Evolutionary conservation across 176 grass and related monocot species (phyloP), one percentile per base, ranked within the genome.

Genomic region (sorghum (Sorghum bicolor)): DNA sequence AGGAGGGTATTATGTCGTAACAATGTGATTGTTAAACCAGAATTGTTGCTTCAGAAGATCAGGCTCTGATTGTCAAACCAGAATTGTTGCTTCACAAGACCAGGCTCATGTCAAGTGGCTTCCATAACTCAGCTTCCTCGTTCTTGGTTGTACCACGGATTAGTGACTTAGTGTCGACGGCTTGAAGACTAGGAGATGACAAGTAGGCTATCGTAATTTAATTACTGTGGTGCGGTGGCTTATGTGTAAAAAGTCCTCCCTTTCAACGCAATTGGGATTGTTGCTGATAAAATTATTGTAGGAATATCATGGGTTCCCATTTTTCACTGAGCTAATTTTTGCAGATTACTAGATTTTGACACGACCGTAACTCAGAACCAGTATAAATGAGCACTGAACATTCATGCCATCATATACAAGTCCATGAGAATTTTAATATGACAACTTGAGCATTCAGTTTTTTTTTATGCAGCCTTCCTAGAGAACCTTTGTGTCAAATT

Each of bases 181-280:
- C 48, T 69, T 78, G 47, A 67, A 68, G 38, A 74, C 39, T 75
- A 75, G 68, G 48, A 79, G 48, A 79, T 80, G 38, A 41, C 47
- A 80, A 78, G 71, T 66, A 81, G 78, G 39, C 12, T 82, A 16
- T 34, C 60, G 12, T 86, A 86, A 83, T 61, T 86, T 74, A 73
- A 25, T 83, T 74, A 58, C 26, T 47, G 63, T 13, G 43, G 78
- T 28, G 57, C 25, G 67, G 26, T 16, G 47, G 31, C 5, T 48
- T 77, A 5, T 78, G 31, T 82, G 80, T 78, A 71, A 78, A 83
- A 79, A 74, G 78, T 52, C 68, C 36, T 50, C 76, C 67, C 78
- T 90, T 74, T 75, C 80, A 87, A 79, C 6, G 6, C 3, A 11
- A 83, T 69, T 71, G 70, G 69, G 48, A 83, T 70, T 83, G 80